Evolutionary conservation across 257 asterid species (phyloP), one percentile per base, ranked within the genome.

Genomic region (Nicotiana attenuata): DNA sequence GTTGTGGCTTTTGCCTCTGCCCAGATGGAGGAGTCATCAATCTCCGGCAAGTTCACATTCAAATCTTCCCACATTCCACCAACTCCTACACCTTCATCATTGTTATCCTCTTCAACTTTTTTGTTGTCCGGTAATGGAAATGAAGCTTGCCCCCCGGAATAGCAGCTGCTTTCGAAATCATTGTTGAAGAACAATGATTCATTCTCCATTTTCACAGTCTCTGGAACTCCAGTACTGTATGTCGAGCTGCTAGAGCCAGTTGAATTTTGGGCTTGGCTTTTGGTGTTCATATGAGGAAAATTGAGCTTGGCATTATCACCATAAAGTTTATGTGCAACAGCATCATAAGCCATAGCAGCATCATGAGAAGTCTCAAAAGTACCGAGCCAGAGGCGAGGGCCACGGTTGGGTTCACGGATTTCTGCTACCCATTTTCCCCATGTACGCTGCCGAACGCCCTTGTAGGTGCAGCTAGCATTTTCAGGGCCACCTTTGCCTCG

Each of bases 341-440:
- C 86, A 68, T 93, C 97, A 56, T 92, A 92, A 1, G 93, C 97
- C 10, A 90, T 20, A 14, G 91, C 98, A 0, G 93, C 92, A 10
- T 89, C 93, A 38, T 86, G 69, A 24, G 98, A 87, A 19, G 89
- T 92, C 81, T 89, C 91, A 81, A 85, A 92, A 10, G 98, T 95
- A 13, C 98, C 98, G 35, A 91, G 90, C 97, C 98, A 95, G 17
- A 90, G 87, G 5, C 95, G 91, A 10, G 89, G 81, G 26, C 97
- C 97, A 7, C 90, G 91, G 20, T 91, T 89, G 24, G 97, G 97
- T 38, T 94, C 97, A 26, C 97, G 93, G 1, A 95, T 95, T 85
- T 93, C 97, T 9, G 96, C 92, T 10, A 38, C 97, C 98, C 98
- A 92, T 78, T 94, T 94, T 0, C 96, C 98, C 98, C 97, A 93